These are phyloP conservation scores for Rhizopogon rudus DNA, from an alignment of 768 basidiomycete species.

Conservation along the genomic window DNA sequence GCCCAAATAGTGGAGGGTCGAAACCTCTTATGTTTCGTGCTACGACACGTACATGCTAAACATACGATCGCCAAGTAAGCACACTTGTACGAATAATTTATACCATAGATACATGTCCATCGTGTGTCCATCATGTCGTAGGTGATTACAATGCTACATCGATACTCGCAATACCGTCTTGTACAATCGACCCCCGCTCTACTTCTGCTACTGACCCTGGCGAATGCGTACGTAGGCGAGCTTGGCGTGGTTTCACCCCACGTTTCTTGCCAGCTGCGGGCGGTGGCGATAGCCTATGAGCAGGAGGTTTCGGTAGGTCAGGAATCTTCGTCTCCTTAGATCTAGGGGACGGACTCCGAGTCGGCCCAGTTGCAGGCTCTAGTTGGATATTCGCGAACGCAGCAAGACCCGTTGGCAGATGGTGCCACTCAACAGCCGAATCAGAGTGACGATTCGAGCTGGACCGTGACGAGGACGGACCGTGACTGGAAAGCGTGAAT, in stretches of 20 bases:
- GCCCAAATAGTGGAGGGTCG: too few species aligned
- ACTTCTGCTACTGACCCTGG: slow-evolving; percentile 16
- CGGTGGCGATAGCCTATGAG: background rate
- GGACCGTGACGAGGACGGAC: slow-evolving; percentile 4
- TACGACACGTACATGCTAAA: too few species aligned
- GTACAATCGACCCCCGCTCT: slow-evolving; percentile 13
- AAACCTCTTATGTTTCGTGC: too few species aligned
- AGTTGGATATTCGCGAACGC: slow-evolving; percentile 11
- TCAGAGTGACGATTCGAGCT: slow-evolving; percentile 8
- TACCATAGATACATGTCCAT: background rate
- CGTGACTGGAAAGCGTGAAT: slow-evolving; percentile 15
- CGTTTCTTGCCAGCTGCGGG: background rate
- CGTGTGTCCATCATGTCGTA: background rate
- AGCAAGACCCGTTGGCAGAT: slow-evolving; percentile 19
- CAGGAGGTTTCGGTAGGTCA: background rate
- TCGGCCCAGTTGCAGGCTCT: slow-evolving; percentile 7
- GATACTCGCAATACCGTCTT: slow-evolving; percentile 22
- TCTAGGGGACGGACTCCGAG: too few species aligned
- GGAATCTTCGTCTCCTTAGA: background rate
- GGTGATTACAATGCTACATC: slow-evolving; percentile 17
- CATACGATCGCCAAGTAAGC: slow-evolving; percentile 12
- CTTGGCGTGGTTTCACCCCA: background rate
- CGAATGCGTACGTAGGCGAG: slow-evolving; percentile 17
- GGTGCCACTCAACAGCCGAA: slow-evolving; percentile 17
- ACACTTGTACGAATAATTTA: background rate